These are phyloP conservation scores for Vitis rotundifolia DNA, from an alignment of 164 flowering plant genomes.

Conservation along the genomic window DNA sequence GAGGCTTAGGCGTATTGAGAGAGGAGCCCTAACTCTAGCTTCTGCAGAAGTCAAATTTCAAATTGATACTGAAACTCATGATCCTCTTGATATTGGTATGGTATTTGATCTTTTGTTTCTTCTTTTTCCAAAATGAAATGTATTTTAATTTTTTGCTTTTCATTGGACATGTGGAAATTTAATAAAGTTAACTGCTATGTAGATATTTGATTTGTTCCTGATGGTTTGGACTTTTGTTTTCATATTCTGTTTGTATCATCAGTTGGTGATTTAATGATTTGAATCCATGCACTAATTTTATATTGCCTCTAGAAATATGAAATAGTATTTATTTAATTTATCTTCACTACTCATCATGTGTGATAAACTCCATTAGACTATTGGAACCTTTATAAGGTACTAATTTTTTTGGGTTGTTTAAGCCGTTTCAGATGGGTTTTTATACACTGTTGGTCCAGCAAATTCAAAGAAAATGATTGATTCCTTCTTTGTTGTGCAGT, in stretches of 20 bases:
- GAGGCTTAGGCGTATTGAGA: constrained; percentile 91
- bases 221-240: too few relatives aligned
- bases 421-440: too few relatives aligned
- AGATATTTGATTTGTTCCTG: not conserved
- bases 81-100: constrained; percentile 98
- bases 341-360: not conserved
- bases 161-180: too few relatives aligned
- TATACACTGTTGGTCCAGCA: too few relatives aligned
- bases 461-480: too few relatives aligned
- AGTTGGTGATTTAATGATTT: not conserved
- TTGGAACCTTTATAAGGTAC: not conserved
- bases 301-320: not conserved
- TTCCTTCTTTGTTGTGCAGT: too few relatives aligned
- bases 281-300: not conserved
- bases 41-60: constrained; percentile 99
- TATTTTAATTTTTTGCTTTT: not conserved
- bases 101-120: not conserved
- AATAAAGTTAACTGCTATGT: too few relatives aligned
- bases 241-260: too few relatives aligned
- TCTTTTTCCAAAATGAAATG: not conserved
- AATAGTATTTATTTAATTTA: not conserved
- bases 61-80: constrained; percentile 99
- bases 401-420: not conserved
- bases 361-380: not conserved
- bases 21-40: constrained; percentile 98